Conservation (phyloP, 768 basidiomycete genomes). For the Auricularia sp. region DNA sequence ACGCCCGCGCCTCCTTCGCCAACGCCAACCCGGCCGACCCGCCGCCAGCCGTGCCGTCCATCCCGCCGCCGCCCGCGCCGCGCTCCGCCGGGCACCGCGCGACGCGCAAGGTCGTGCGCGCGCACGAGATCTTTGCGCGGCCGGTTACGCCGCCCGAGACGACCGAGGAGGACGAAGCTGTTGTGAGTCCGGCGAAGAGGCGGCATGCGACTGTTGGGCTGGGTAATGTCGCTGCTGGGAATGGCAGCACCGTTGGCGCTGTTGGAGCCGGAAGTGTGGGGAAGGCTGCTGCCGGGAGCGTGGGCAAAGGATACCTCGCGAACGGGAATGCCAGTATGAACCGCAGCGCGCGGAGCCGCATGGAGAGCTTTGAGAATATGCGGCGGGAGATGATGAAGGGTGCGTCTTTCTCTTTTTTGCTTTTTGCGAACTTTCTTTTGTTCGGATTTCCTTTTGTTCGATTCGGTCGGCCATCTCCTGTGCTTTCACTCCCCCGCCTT, state of each 20-base stretch:
- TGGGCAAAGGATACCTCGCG: too few relatives aligned
- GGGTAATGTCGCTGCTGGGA: too few relatives aligned
- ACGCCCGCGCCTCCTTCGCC: slow-evolving; percentile 69
- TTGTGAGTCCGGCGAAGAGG: too few relatives aligned
- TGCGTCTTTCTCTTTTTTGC: background rate
- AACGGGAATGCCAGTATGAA: background rate
- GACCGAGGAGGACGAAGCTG: background rate
- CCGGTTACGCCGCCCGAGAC: background rate
- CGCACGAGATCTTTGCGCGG: slow-evolving; percentile 3
- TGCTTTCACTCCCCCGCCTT: too few relatives aligned
- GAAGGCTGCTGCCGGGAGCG: too few relatives aligned
- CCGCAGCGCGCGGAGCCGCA: background rate
- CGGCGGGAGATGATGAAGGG: background rate
- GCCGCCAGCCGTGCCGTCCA: slow-evolving; percentile 52
- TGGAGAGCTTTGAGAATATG: background rate
- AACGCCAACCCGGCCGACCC: slow-evolving; percentile 39
- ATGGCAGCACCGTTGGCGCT: too few relatives aligned
- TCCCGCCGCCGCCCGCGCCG: slow-evolving; percentile 37
- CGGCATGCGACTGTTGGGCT: too few relatives aligned
- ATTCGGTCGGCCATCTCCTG: too few relatives aligned
- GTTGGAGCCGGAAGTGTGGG: too few relatives aligned
- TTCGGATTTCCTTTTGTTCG: too few relatives aligned
- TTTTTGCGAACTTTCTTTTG: too few relatives aligned
- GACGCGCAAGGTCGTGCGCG: slow-evolving; percentile 17
- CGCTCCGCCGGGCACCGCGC: slow-evolving; percentile 34